These are phyloP conservation scores for Penicillium sp. DNA, from an alignment of 2,329 filamentous ascomycete genomes.

Conservation along the genomic window DNA sequence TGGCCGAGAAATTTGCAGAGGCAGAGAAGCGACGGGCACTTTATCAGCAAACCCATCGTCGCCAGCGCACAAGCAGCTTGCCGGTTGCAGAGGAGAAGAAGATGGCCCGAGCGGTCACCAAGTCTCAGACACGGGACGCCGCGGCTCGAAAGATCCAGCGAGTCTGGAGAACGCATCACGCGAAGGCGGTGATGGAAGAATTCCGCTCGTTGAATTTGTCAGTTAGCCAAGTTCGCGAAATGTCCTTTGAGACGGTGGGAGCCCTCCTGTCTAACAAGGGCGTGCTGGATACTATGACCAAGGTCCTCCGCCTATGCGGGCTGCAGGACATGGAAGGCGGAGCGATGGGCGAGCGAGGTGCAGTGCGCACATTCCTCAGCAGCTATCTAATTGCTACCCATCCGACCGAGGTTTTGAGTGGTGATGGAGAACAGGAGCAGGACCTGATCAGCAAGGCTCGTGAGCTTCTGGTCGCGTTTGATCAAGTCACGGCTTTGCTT, in stretches of 20 bases:
- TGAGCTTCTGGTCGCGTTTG: constrained; percentile 63
- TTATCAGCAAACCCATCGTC: constrained; percentile 56
- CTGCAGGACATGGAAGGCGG: constrained; percentile 60
- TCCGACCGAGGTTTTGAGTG: constrained; percentile 65
- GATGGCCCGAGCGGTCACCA: constrained; percentile 42
- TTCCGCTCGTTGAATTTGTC: constrained; percentile 61
- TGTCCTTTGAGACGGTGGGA: constrained; percentile 66
- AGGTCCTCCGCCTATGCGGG: constrained; percentile 62
- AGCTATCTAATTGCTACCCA: constrained; percentile 68
- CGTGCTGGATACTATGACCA: constrained; percentile 60
- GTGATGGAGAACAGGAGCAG: constrained; percentile 66
- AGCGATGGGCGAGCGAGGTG: constrained; percentile 55
- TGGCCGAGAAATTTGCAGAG: constrained; percentile 69
- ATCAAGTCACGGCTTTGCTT: constrained; percentile 58
- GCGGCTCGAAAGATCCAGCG: constrained; percentile 65
- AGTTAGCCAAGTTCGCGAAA: constrained; percentile 58
- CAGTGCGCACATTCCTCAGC: constrained; percentile 67
- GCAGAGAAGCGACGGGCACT: constrained; percentile 63
- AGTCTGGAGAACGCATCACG: constrained; percentile 60
- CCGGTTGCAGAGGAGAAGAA: constrained; percentile 54
- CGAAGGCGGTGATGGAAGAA: constrained; percentile 56
- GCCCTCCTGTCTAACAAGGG: constrained; percentile 59
- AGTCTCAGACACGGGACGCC: constrained; percentile 55
- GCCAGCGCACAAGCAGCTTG: constrained; percentile 59
- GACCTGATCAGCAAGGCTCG: constrained; percentile 67